Conservation (phyloP, 352 stramenopile species). For the Globisporangium cederbergense region DNA sequence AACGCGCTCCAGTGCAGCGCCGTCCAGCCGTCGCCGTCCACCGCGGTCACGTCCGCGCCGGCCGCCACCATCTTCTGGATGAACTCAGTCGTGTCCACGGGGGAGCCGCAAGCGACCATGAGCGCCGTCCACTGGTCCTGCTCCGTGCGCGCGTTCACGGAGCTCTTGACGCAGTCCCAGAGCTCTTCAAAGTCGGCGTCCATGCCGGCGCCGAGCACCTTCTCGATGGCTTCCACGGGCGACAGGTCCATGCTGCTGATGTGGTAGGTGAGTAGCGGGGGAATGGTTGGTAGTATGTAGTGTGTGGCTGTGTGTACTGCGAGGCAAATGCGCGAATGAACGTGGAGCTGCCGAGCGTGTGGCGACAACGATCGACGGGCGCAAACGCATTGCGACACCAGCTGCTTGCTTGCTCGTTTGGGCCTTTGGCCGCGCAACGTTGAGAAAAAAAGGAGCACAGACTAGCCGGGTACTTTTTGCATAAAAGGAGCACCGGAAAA, state of each 20-base stretch:
- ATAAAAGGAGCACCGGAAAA: not conserved
- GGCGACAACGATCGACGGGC: no score
- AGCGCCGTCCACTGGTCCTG: slow-evolving; percentile 78
- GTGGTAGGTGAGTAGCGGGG: not conserved
- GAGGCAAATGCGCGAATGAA: slow-evolving; percentile 11
- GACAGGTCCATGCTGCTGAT: slow-evolving; percentile 21
- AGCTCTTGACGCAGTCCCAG: slow-evolving; percentile 54
- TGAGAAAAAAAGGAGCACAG: slow-evolving; percentile 10
- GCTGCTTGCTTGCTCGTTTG: not conserved
- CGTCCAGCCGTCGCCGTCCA: slow-evolving; percentile 78
- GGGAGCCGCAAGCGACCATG: slow-evolving; percentile 81
- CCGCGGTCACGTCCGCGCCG: slow-evolving; percentile 53
- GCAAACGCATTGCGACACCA: slow-evolving; percentile 2
- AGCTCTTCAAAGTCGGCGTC: slow-evolving; percentile 79
- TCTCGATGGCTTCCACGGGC: slow-evolving; percentile 58
- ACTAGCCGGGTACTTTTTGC: slow-evolving; percentile 1
- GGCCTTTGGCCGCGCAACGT: not conserved
- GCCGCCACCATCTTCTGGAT: slow-evolving; percentile 61
- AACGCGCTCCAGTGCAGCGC: slow-evolving; percentile 84
- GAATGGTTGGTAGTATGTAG: not conserved
- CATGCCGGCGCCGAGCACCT: slow-evolving; percentile 57
- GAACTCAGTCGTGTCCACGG: slow-evolving; percentile 75
- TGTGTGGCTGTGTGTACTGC: not conserved
- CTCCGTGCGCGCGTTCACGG: slow-evolving; percentile 66
- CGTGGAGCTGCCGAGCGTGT: not conserved